Conservation (phyloP, 305 asterid species). For the Solanum hybrid region DNA sequence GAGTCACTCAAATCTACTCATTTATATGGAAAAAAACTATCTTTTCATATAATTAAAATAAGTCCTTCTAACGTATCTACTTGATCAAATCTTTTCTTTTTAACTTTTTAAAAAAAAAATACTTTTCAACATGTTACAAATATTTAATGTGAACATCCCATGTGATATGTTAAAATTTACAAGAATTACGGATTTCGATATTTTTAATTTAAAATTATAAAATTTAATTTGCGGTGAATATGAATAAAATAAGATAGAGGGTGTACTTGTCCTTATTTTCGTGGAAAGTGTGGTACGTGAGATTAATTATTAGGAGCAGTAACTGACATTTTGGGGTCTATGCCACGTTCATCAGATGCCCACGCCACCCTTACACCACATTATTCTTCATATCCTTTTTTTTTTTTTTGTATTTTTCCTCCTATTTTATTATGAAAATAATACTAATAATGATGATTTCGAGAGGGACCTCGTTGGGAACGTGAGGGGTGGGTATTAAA, state of each 20-base stretch:
- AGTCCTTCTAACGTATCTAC: not conserved
- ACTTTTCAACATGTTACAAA: not conserved
- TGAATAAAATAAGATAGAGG: not conserved
- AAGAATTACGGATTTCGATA: not conserved
- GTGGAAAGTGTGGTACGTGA: constrained; percentile 19
- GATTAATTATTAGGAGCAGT: constrained; percentile 19
- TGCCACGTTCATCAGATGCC: constrained; percentile 33
- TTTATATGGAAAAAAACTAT: not conserved
- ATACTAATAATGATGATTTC: not conserved
- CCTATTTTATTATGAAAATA: not conserved
- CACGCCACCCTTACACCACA: constrained; percentile 13
- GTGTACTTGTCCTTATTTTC: not conserved
- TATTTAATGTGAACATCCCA: not conserved
- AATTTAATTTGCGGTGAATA: too few relatives aligned
- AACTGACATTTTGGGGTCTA: constrained; percentile 24
- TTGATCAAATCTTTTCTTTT: not conserved
- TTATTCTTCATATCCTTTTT: not conserved
- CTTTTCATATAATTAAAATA: too few relatives aligned
- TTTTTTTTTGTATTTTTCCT: not conserved
- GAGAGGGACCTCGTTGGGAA: not conserved
- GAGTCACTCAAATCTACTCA: not conserved
- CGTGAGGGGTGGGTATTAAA: not conserved
- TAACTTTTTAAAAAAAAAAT: too few relatives aligned
- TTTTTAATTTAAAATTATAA: too few relatives aligned
- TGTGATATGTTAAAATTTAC: not conserved